Conservation (phyloP, 257 asterid genomes). For the Rehmannia glutinosa region DNA sequence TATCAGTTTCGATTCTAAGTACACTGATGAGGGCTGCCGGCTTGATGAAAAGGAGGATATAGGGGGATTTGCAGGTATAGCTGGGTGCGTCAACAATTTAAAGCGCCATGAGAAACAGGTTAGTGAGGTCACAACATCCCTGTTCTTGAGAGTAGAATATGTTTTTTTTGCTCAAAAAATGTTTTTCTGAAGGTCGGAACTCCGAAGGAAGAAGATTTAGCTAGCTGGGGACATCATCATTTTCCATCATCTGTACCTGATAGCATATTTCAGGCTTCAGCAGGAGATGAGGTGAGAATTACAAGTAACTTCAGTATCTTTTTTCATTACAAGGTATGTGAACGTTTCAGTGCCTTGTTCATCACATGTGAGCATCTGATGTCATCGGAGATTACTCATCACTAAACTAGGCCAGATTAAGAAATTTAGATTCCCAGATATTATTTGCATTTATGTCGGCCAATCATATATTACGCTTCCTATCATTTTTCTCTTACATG, state of each 20-base stretch:
- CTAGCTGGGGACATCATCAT: slow-evolving; percentile 91
- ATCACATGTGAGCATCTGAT: neutral
- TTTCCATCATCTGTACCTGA: slow-evolving; percentile 87
- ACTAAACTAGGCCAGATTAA: too few species aligned
- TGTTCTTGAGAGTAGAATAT: slow-evolving; percentile 2
- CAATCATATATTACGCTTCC: too few species aligned
- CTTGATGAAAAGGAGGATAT: slow-evolving; percentile 74
- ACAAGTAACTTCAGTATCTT: slow-evolving; percentile 1
- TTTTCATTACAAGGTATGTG: neutral
- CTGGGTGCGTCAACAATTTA: slow-evolving; percentile 69
- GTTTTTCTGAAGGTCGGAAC: slow-evolving; percentile 62
- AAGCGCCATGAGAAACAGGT: slow-evolving; percentile 86
- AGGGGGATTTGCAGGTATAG: slow-evolving; percentile 82
- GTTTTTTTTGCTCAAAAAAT: slow-evolving; percentile 15
- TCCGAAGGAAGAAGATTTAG: slow-evolving; percentile 93
- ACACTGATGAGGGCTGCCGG: slow-evolving; percentile 23
- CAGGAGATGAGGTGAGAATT: slow-evolving; percentile 83
- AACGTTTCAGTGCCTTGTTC: neutral
- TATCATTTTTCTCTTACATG: too few species aligned
- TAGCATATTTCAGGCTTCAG: slow-evolving; percentile 77
- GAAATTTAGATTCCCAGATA: too few species aligned
- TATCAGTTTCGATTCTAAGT: slow-evolving; percentile 23
- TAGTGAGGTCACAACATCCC: slow-evolving; percentile 5
- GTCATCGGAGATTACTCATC: too few species aligned
- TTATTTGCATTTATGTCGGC: too few species aligned